These are phyloP conservation scores for Vigna trinervia DNA, from an alignment of 306 rosid species.

Conservation along the genomic window DNA sequence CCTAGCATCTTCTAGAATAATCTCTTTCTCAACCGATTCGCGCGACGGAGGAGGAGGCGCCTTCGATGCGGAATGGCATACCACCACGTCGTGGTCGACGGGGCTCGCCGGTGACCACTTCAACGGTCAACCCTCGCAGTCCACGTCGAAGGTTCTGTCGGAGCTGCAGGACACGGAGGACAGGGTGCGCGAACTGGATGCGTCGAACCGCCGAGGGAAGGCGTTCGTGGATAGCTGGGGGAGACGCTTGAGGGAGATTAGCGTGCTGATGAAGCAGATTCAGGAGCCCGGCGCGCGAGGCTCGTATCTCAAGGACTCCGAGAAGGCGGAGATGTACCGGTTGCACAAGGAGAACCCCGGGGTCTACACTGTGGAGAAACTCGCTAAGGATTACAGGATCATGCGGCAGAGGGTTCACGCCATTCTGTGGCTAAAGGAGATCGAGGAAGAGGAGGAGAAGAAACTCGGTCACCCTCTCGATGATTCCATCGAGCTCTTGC, in stretches of 20 bases:
- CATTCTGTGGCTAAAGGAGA: constrained; percentile 91
- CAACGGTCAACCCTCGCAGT: constrained; percentile 57
- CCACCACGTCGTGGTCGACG: constrained; percentile 74
- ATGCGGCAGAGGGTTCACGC: constrained; percentile 99
- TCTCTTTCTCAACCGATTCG: constrained; percentile 50
- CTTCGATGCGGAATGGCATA: constrained; percentile 51
- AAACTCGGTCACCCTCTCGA: constrained; percentile 82
- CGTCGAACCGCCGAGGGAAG: constrained; percentile 57
- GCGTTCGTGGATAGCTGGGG: constrained; percentile 68
- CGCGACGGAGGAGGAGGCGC: constrained; percentile 30
- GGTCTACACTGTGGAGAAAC: constrained; percentile 75
- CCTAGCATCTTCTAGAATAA: not conserved
- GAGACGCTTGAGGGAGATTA: constrained; percentile 57
- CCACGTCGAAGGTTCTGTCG: not conserved
- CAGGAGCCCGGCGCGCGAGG: constrained; percentile 94
- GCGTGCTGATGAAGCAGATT: constrained; percentile 68
- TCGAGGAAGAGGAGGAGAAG: constrained; percentile 85
- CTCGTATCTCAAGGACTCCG: constrained; percentile 84
- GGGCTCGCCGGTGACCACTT: constrained; percentile 80
- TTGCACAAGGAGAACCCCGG: constrained; percentile 79
- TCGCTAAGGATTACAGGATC: constrained; percentile 85
- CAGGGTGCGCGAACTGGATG: constrained; percentile 56
- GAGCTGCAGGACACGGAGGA: constrained; percentile 70
- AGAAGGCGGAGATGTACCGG: constrained; percentile 82
- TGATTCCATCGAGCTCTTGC: constrained; percentile 89